Conservation (phyloP, 768 basidiomycete genomes). For the Boletus subcaerulescens region DNA sequence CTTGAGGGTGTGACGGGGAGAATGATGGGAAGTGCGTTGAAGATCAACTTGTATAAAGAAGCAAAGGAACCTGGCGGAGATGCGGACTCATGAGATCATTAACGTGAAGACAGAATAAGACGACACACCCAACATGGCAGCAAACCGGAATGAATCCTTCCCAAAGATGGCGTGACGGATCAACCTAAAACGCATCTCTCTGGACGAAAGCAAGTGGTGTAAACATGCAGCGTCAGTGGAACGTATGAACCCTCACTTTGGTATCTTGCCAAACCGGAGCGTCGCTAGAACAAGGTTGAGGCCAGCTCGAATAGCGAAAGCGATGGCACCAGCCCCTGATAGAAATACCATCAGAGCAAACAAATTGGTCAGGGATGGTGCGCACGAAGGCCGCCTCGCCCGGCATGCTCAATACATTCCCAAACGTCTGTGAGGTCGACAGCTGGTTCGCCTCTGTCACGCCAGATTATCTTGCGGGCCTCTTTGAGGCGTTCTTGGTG, state of each 20-base stretch:
- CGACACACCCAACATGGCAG: constrained; percentile 73
- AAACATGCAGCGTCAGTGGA: not conserved
- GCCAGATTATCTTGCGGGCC: constrained; percentile 79
- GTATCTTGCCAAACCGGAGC: constrained; percentile 64
- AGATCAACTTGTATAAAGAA: constrained; percentile 71
- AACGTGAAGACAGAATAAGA: not conserved
- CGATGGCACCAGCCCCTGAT: constrained; percentile 76
- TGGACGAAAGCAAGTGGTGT: constrained; percentile 28
- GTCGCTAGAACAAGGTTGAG: constrained; percentile 78
- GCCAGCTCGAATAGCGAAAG: constrained; percentile 77
- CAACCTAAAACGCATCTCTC: constrained; percentile 60
- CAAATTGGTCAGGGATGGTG: constrained; percentile 12
- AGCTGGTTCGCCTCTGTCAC: constrained; percentile 74
- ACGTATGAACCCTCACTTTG: constrained; percentile 47
- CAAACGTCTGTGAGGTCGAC: constrained; percentile 60
- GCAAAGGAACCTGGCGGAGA: constrained; percentile 63
- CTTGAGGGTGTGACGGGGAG: constrained; percentile 41
- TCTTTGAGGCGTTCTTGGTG: constrained; percentile 71
- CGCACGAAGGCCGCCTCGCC: constrained; percentile 69
- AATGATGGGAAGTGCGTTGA: constrained; percentile 74
- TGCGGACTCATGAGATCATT: not conserved
- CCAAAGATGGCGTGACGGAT: constrained; percentile 85
- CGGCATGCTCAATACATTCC: constrained; percentile 70
- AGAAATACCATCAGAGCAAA: not conserved
- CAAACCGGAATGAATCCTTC: constrained; percentile 77